phyloP scores from a whole-genome alignment of 2,329 filamentous ascomycete species.

The Botrytis tulipae region DNA sequence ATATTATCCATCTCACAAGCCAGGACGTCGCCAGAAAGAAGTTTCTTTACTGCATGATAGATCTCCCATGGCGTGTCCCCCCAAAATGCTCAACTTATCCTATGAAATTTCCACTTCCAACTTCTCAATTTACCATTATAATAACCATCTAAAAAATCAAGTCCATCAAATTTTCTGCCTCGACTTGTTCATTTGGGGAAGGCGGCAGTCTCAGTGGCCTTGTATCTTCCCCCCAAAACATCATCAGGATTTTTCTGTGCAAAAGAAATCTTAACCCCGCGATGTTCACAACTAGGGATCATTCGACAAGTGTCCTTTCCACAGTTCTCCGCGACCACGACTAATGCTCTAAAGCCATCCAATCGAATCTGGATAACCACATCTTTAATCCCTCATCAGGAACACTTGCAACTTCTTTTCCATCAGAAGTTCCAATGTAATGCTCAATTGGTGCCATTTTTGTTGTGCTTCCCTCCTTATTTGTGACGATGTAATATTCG shows the following conservation, averaged over 20 bases:
- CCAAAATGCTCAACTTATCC: background rate
- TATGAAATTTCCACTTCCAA: background rate
- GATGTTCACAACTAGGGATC: background rate
- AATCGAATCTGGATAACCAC: background rate
- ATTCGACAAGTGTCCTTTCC: background rate
- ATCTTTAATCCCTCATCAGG: background rate
- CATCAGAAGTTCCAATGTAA: background rate
- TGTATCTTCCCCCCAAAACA: background rate
- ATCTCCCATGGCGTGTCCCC: background rate
- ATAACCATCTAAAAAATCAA: background rate
- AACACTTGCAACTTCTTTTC: background rate
- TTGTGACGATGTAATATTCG: background rate
- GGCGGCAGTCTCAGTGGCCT: background rate
- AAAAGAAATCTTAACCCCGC: background rate
- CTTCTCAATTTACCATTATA: background rate
- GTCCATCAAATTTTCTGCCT: background rate
- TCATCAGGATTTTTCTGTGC: background rate
- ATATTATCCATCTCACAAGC: background rate
- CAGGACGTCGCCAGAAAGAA: background rate
- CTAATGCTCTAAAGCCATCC: background rate
- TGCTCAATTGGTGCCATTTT: background rate
- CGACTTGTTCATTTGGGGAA: rapidly evolving
- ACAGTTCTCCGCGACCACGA: background rate
- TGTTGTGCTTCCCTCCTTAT: background rate
- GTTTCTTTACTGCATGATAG: background rate